Conservation (phyloP, 2,329 filamentous ascomycete genomes). For the Aspergillus aculeatus region DNA sequence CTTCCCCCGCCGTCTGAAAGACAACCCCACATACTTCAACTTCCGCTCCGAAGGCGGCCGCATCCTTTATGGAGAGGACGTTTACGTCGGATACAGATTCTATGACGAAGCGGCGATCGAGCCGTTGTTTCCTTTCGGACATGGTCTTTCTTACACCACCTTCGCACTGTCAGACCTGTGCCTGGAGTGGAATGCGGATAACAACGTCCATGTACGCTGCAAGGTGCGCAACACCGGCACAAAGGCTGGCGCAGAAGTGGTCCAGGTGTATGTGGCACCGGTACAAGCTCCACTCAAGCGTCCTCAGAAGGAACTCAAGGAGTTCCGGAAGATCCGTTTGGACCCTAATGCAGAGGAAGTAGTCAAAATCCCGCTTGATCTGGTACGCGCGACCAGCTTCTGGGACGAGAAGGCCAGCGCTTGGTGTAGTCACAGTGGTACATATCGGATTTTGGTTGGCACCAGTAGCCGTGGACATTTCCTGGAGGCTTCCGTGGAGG, state of each 20-base stretch:
- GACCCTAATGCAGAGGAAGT: slow-evolving; percentile 55
- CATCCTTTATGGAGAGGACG: slow-evolving; percentile 71
- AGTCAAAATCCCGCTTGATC: slow-evolving; percentile 29
- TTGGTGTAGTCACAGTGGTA: slow-evolving; percentile 4
- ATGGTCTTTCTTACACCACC: slow-evolving; percentile 72
- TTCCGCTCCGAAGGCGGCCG: slow-evolving; percentile 66
- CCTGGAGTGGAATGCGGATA: slow-evolving; percentile 11
- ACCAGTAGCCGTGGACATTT: slow-evolving; percentile 3
- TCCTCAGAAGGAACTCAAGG: slow-evolving; percentile 56
- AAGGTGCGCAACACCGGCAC: slow-evolving; percentile 47
- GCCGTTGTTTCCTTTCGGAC: slow-evolving; percentile 71
- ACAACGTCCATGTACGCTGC: slow-evolving; percentile 12
- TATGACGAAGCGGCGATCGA: slow-evolving; percentile 66
- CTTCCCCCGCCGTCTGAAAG: slow-evolving; percentile 2
- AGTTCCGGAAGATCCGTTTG: slow-evolving; percentile 61
- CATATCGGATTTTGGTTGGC: background rate
- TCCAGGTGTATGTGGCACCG: slow-evolving; percentile 49
- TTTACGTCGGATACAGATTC: slow-evolving; percentile 76
- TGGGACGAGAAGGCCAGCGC: slow-evolving; percentile 6
- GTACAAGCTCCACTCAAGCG: slow-evolving; percentile 7
- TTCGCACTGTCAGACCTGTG: slow-evolving; percentile 54
- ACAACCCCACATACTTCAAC: slow-evolving; percentile 65
- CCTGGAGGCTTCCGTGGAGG: background rate
- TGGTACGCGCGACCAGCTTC: slow-evolving; percentile 6
- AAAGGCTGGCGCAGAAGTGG: slow-evolving; percentile 50